These are phyloP conservation scores for Oidiodendron maius DNA, from an alignment of 495 filamentous ascomycete genomes.

Conservation along the genomic window DNA sequence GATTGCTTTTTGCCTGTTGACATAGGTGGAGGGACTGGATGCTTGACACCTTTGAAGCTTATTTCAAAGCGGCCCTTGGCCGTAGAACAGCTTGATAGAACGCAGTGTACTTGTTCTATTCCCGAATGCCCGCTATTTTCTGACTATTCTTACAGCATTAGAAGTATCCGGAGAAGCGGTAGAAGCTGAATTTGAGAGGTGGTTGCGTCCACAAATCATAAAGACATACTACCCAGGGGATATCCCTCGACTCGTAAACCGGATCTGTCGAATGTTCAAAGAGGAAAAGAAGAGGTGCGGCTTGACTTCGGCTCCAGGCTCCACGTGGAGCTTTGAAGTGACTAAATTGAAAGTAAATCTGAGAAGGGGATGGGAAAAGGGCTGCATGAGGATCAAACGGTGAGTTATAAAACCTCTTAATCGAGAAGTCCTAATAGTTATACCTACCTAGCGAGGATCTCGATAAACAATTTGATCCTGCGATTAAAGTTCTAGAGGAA, in stretches of 20 bases:
- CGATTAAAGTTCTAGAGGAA: background rate
- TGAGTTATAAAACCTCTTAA: background rate
- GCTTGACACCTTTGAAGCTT: constrained; percentile 6
- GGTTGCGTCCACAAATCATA: background rate
- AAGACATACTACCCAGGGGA: background rate
- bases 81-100: constrained; percentile 6
- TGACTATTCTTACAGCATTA: constrained; percentile 3
- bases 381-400: constrained; percentile 6
- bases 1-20: constrained; percentile 9
- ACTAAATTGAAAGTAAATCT: background rate
- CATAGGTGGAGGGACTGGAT: constrained; percentile 10
- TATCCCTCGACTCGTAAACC: constrained; percentile 1
- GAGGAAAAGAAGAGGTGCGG: constrained; percentile 8
- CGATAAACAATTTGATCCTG: constrained; percentile 4
- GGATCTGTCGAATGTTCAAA: constrained; percentile 2
- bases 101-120: constrained; percentile 3
- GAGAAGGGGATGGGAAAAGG: constrained; percentile 3
- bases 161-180: constrained; percentile 9
- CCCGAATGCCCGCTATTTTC: background rate
- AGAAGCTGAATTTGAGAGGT: constrained; percentile 2
- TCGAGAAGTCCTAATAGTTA: no score
- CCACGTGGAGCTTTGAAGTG: background rate
- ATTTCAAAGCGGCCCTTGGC: background rate
- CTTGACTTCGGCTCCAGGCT: background rate
- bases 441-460: background rate